Percentiles rank a stretch among this genome's conserved stretches.
These are phyloP conservation scores for Lophium mytilinum DNA, from an alignment of 495 filamentous ascomycete genomes.

Conservation along the genomic window DNA sequence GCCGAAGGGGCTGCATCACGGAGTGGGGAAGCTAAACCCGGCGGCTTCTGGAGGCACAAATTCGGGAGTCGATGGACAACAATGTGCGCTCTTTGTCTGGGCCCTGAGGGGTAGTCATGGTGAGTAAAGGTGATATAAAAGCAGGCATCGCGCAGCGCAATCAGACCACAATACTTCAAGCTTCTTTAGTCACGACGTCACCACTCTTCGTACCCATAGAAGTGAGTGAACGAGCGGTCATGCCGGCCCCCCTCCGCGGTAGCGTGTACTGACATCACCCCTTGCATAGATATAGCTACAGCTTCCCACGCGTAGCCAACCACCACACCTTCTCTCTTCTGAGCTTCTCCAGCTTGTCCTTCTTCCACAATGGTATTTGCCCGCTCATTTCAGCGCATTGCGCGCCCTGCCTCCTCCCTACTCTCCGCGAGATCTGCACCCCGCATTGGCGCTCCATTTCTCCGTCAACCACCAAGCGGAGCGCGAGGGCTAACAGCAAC, in stretches of 20 bases:
- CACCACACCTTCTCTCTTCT: not conserved
- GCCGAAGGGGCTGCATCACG: not conserved
- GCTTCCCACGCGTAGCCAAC: not conserved
- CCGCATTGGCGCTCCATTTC: slow-evolving; percentile 27
- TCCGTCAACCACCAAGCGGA: slow-evolving; percentile 29
- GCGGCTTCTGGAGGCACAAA: slow-evolving; percentile 11
- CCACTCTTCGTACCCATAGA: too few relatives aligned
- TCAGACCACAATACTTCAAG: too few relatives aligned
- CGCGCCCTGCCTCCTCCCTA: slow-evolving; percentile 51
- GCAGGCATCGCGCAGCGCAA: too few relatives aligned
- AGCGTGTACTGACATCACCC: not conserved
- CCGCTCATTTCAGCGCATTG: slow-evolving; percentile 50
- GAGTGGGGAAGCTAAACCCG: slow-evolving; percentile 21
- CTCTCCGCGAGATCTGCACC: slow-evolving; percentile 40
- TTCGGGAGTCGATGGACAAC: slow-evolving; percentile 2
- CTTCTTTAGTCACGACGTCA: too few relatives aligned
- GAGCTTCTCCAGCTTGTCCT: not conserved
- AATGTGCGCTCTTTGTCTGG: not conserved
- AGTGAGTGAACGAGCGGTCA: too few relatives aligned
- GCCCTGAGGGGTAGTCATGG: not conserved
- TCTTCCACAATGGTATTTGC: slow-evolving; percentile 61
- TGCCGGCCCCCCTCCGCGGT: too few relatives aligned
- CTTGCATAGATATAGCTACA: not conserved
- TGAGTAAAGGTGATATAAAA: too few relatives aligned
- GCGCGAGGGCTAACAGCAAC: slow-evolving; percentile 49